Base-by-base conservation (phyloP, 2,329 filamentous ascomycete genomes). In the Spiromastix sp. region DNA sequence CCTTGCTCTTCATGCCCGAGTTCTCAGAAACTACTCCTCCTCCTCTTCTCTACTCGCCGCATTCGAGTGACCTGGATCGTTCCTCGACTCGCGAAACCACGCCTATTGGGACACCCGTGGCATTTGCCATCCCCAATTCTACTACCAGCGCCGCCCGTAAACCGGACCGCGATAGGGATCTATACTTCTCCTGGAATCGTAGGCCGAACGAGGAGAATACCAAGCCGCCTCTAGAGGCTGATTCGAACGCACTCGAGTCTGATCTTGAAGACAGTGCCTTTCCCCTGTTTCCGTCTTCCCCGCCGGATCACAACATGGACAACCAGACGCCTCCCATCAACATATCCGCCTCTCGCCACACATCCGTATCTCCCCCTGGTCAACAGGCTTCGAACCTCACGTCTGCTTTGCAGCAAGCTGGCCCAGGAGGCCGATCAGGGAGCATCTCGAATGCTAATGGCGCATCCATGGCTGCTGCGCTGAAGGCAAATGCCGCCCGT, bases 361-460 rank as follows among this genome's bases (percentile, higher is more conserved):
- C 67, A 44, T 74, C 71, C 36, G 66, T 72, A 44, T 75, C 72
- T 20, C 73, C 74, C 33, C 71, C 71, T 29, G 61, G 59, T 41
- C 72, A 70, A 51, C 73, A 77, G 55, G 71, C 72, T 9, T 79
- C 75, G 22, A 77, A 76, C 48, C 61, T 79, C 45, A 78, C 74
- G 4, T 74, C 71, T 30, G 74, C 74, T 31, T 59, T 79, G 38
- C 71, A 74, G 48, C 63, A 66, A 37, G 65, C 59, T 29, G 55
- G 56, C 22, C 63, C 56, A 39, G 54, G 56, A 39, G 60, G 62
- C 41, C 57, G 59, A n/a, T 49, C 52, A 26, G 56, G 61, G 8
- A 61, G 61, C 35, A 48, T 60, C 38, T 62, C 67, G 40, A 63
- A 61, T 49, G 58, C 67, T 40, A 54, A 57, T 30, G 60, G 59